Percentiles rank a stretch among this genome's conserved stretches.
These are phyloP conservation scores for Termitomyces sp. DNA, from an alignment of 768 basidiomycete species.

Conservation along the genomic window DNA sequence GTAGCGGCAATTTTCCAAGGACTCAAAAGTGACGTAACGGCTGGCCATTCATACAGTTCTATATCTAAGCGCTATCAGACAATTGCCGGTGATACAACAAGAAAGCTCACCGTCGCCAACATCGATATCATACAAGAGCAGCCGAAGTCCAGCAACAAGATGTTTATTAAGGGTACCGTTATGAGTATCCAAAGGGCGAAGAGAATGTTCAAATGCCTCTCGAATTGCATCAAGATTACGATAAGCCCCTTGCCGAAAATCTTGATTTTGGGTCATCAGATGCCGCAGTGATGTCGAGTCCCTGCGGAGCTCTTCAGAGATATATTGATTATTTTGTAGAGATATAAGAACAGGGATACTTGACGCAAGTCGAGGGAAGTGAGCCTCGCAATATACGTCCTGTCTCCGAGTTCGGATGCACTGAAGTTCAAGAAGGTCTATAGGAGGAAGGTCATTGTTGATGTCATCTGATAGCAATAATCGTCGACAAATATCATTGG, in stretches of 20 bases:
- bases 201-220: constrained; percentile 58
- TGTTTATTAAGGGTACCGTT: constrained; percentile 50
- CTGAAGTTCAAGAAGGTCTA: constrained; percentile 59
- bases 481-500: constrained; percentile 55
- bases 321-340: constrained; percentile 54
- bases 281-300: constrained; percentile 48
- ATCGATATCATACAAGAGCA: constrained; percentile 56
- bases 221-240: constrained; percentile 69
- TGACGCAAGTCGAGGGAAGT: constrained; percentile 57
- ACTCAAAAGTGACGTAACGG: constrained; percentile 61
- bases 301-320: constrained; percentile 44
- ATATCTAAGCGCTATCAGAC: constrained; percentile 25
- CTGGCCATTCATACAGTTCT: constrained; percentile 53
- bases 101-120: constrained; percentile 39
- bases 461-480: constrained; percentile 53
- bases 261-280: constrained; percentile 51
- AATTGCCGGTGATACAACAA: background rate
- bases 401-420: constrained; percentile 64
- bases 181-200: constrained; percentile 41
- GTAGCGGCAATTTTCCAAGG: constrained; percentile 84
- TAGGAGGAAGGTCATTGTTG: constrained; percentile 30
- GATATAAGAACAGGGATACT: constrained; percentile 67
- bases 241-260: constrained; percentile 75
- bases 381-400: constrained; percentile 58
- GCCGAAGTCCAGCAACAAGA: constrained; percentile 59